Evolutionary conservation across 73 alveolate species (phyloP).

Genomic region (Breviolum minutum): DNA sequence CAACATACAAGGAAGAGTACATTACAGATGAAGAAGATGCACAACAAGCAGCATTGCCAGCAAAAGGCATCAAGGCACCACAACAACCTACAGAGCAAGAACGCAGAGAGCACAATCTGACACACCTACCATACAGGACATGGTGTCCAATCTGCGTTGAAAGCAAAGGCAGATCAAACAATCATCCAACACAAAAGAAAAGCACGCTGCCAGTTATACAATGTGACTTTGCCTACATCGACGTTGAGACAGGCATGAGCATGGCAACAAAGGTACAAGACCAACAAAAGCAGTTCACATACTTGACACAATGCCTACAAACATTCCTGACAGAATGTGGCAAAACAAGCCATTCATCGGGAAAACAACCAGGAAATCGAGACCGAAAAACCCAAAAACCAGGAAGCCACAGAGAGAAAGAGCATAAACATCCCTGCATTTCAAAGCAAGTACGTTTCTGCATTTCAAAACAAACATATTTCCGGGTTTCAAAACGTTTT

Average conservation of each 20-base stretch:
- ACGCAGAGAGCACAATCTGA: background rate
- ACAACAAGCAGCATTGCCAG: background rate
- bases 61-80: background rate
- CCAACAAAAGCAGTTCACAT: background rate
- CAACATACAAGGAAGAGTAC: background rate
- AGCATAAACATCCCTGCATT: background rate
- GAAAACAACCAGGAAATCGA: background rate
- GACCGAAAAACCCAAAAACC: background rate
- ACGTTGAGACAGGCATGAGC: background rate
- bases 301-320: background rate
- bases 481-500: background rate
- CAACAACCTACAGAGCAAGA: background rate
- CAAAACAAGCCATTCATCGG: background rate
- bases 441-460: background rate
- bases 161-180: slow-evolving; percentile 7
- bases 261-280: no score
- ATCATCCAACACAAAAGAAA: background rate
- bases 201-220: background rate
- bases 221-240: background rate
- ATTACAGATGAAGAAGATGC: background rate
- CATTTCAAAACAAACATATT: background rate
- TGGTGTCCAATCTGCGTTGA: slow-evolving; percentile 10
- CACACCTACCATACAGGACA: background rate
- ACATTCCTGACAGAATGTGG: background rate
- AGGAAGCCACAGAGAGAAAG: background rate